These are phyloP conservation scores for Quercus dentata DNA, from an alignment of 306 rosid species.

Conservation along the genomic window DNA sequence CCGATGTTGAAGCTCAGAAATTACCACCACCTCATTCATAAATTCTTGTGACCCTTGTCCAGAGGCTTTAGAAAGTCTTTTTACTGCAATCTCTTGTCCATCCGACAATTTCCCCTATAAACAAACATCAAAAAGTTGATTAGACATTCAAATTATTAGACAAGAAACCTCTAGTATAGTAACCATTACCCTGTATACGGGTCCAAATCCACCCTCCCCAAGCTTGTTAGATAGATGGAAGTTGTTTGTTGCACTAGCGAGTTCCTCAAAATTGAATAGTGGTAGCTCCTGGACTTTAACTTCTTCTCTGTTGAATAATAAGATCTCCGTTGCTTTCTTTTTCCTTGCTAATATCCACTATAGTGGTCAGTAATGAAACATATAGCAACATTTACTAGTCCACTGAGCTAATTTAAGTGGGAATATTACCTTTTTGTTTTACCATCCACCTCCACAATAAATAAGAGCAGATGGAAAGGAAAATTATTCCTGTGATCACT, in stretches of 20 bases:
- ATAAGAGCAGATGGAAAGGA: not conserved
- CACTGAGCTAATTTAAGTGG: constrained; percentile 16
- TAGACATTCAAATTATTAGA: too few relatives aligned
- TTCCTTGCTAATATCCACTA: not conserved
- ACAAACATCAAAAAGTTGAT: not conserved
- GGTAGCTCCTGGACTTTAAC: constrained; percentile 31
- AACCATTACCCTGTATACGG: constrained; percentile 27
- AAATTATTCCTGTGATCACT: not conserved
- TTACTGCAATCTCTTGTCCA: constrained; percentile 48
- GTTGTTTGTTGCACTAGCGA: constrained; percentile 39
- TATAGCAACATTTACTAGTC: not conserved
- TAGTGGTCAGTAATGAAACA: not conserved
- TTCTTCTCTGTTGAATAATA: not conserved
- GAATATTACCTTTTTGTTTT: constrained; percentile 11
- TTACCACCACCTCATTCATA: constrained; percentile 44
- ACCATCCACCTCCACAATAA: not conserved
- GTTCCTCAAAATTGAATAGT: constrained; percentile 24
- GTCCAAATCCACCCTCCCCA: constrained; percentile 33
- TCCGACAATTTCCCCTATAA: constrained; percentile 34
- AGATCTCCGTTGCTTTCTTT: not conserved
- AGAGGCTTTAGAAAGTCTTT: constrained; percentile 35
- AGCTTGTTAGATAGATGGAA: constrained; percentile 29
- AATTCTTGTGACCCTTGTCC: constrained; percentile 49
- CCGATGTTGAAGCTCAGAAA: constrained; percentile 52
- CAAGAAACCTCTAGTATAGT: not conserved